These are phyloP conservation scores for Aspergillus carlsbadensis DNA, from an alignment of 495 filamentous ascomycete genomes.

Conservation along the genomic window DNA sequence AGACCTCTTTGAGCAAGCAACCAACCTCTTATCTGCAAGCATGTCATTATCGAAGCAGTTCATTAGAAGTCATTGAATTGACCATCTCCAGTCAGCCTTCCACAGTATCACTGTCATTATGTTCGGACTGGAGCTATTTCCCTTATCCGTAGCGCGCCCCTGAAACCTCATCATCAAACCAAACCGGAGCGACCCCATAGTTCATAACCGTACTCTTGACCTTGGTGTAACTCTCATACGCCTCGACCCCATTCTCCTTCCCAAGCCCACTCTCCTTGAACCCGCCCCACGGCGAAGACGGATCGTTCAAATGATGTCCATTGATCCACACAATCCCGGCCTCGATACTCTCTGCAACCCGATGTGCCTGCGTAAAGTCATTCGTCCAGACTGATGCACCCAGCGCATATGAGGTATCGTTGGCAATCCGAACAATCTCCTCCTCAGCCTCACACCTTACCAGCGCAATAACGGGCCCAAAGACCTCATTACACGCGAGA, in stretches of 20 bases:
- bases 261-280: conserved; percentile 55
- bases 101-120: no score
- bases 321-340: conserved; percentile 64
- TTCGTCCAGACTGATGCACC: conserved; percentile 59
- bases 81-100: neutral
- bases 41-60: no score
- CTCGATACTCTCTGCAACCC: conserved; percentile 54
- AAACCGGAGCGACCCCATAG: conserved; percentile 48
- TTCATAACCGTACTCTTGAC: conserved; percentile 60
- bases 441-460: conserved; percentile 47
- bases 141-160: conserved; percentile 47
- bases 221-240: conserved; percentile 56
- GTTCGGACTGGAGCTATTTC: neutral
- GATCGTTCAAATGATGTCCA: conserved; percentile 60
- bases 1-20: no score
- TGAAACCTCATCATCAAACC: conserved; percentile 46
- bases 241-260: conserved; percentile 57
- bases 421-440: conserved; percentile 45
- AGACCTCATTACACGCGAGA: conserved; percentile 45
- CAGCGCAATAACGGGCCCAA: conserved; percentile 51
- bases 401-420: conserved; percentile 50
- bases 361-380: conserved; percentile 56
- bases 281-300: conserved; percentile 60
- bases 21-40: no score
- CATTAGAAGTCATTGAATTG: neutral